phyloP scores from a whole-genome alignment of 257 asterid genomes.

The Gentiana dahurica region DNA sequence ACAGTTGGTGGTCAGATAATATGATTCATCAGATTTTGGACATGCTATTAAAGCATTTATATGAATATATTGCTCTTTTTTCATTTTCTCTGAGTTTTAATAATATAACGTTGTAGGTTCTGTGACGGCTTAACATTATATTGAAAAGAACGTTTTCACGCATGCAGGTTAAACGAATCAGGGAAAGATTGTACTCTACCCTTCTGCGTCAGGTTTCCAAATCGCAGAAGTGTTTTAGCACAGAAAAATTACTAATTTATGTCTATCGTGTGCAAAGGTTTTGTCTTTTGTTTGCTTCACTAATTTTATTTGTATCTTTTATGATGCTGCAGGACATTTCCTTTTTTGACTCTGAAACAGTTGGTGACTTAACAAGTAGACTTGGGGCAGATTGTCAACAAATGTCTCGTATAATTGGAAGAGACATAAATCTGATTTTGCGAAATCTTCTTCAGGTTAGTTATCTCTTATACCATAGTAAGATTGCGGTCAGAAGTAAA shows the following conservation, averaged over 20 bases:
- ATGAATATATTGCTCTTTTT: not conserved
- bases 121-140: not conserved
- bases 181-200: conserved; percentile 73
- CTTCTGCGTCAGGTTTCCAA: conserved; percentile 77
- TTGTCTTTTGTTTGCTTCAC: conserved; percentile 1
- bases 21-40: no score
- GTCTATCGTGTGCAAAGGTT: conserved; percentile 7
- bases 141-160: not conserved
- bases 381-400: conserved; percentile 99
- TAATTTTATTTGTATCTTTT: conserved; percentile 6
- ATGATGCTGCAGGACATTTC: conserved; percentile 68
- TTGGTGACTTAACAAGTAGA: conserved; percentile 98
- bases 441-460: conserved; percentile 91
- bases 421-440: conserved; percentile 76
- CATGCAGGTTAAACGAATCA: conserved; percentile 83
- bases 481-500: conserved; percentile 11
- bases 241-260: conserved; percentile 6
- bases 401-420: conserved; percentile 97
- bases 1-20: no score
- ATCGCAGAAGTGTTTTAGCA: conserved; percentile 5
- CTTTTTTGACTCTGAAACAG: conserved; percentile 87
- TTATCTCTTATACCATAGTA: conserved; percentile 11
- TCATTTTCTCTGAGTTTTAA: not conserved
- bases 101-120: not conserved
- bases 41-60: not conserved